Evolutionary conservation across 164 flowering plant species (phyloP).

Genomic region (Vitis vinifera): ASM3070453v1 NC_081823.1:1641501-1642000

Average conservation of each 20-base stretch:
- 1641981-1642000: background rate
- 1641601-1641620: background rate
- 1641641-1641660: background rate
- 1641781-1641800: too few relatives aligned
- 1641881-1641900: conserved; percentile 12
- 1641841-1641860: background rate
- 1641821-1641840: background rate
- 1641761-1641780: too few relatives aligned
- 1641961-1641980: background rate
- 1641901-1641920: background rate
- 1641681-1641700: background rate
- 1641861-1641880: conserved; percentile 3
- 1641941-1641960: background rate
- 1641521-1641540: too few relatives aligned
- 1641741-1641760: too few relatives aligned
- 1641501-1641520: too few relatives aligned
- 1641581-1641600: background rate
- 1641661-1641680: too few relatives aligned
- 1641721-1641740: background rate
- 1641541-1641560: too few relatives aligned
- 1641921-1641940: conserved; percentile 5
- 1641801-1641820: background rate
- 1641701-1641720: background rate
- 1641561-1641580: too few relatives aligned
- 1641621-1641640: too few relatives aligned